These are phyloP conservation scores for Phytopythium sindhum DNA, from an alignment of 352 stramenopile genomes.

Conservation along the genomic window DNA sequence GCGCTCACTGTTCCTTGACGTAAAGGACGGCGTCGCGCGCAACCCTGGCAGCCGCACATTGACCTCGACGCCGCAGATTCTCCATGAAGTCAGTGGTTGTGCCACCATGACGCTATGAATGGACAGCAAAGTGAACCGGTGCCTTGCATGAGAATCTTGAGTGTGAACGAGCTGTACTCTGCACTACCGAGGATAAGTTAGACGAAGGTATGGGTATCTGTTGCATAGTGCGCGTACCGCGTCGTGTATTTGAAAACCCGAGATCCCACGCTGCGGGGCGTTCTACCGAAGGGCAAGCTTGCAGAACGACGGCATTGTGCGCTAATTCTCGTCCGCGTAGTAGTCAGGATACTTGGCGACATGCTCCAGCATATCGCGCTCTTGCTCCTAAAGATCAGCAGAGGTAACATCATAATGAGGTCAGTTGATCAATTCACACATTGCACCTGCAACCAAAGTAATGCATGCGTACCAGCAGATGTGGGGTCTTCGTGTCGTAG, in stretches of 20 bases:
- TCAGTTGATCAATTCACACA: background rate
- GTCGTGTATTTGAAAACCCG: background rate
- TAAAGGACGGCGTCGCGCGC: slow-evolving; percentile 24
- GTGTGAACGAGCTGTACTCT: background rate
- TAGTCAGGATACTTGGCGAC: slow-evolving; percentile 92
- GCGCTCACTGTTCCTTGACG: slow-evolving; percentile 44
- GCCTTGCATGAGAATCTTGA: background rate
- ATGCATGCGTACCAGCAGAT: slow-evolving; percentile 79
- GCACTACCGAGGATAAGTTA: background rate
- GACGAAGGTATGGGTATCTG: background rate
- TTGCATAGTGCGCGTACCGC: background rate
- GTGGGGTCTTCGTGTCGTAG: slow-evolving; percentile 92
- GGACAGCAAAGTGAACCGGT: background rate
- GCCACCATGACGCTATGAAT: slow-evolving; percentile 16
- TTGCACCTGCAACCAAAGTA: background rate
- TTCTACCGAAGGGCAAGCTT: background rate
- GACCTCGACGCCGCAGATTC: slow-evolving; percentile 13
- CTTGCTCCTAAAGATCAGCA: slow-evolving; percentile 74
- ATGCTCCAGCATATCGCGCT: slow-evolving; percentile 89
- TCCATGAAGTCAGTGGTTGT: slow-evolving; percentile 21
- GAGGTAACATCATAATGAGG: slow-evolving; percentile 1
- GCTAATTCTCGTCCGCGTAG: slow-evolving; percentile 60
- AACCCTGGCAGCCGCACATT: background rate
- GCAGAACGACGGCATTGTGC: background rate
- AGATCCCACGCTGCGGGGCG: background rate